A percentile compares a stretch with the other conserved stretches of the same genome.
Evolutionary conservation across 768 basidiomycete genomes (phyloP).

Genomic region (Floccularia luteovirens): DNA sequence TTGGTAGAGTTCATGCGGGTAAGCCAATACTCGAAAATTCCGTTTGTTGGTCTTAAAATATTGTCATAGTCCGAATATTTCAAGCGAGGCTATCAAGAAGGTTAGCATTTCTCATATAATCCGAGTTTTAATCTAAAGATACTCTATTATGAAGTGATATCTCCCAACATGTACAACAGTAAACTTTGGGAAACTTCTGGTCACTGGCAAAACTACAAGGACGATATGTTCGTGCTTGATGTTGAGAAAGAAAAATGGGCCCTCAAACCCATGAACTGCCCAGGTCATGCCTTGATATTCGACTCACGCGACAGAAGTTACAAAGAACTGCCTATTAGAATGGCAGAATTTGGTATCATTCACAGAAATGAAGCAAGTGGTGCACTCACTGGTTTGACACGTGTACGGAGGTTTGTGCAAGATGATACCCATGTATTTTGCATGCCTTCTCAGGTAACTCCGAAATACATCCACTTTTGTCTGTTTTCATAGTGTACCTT

Average conservation of each 20-base stretch:
- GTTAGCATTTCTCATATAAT: slow-evolving; percentile 25
- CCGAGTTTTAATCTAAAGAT: not conserved
- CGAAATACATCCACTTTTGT: slow-evolving; percentile 6
- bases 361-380: slow-evolving; percentile 97
- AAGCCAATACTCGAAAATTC: slow-evolving; percentile 18
- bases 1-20: slow-evolving; percentile 88
- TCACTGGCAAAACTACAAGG: slow-evolving; percentile 97
- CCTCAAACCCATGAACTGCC: slow-evolving; percentile 99
- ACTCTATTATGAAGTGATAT: slow-evolving; percentile 57
- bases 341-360: slow-evolving; percentile 98
- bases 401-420: slow-evolving; percentile 93
- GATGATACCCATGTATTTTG: slow-evolving; percentile 99
- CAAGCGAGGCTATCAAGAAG: slow-evolving; percentile 94
- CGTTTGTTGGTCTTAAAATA: slow-evolving; percentile 4
- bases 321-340: slow-evolving; percentile 91
- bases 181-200: slow-evolving; percentile 99
- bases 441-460: slow-evolving; percentile 86
- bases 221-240: slow-evolving; percentile 94
- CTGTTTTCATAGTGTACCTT: slow-evolving; percentile 4
- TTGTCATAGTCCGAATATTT: slow-evolving; percentile 72
- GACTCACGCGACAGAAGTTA: slow-evolving; percentile 91
- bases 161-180: slow-evolving; percentile 94
- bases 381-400: slow-evolving; percentile 85
- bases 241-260: slow-evolving; percentile 96
- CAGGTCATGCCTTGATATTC: slow-evolving; percentile 93